These are phyloP conservation scores for Leishmania turanica DNA, from an alignment of 208 protist genomes.

Conservation along the genomic window DNA sequence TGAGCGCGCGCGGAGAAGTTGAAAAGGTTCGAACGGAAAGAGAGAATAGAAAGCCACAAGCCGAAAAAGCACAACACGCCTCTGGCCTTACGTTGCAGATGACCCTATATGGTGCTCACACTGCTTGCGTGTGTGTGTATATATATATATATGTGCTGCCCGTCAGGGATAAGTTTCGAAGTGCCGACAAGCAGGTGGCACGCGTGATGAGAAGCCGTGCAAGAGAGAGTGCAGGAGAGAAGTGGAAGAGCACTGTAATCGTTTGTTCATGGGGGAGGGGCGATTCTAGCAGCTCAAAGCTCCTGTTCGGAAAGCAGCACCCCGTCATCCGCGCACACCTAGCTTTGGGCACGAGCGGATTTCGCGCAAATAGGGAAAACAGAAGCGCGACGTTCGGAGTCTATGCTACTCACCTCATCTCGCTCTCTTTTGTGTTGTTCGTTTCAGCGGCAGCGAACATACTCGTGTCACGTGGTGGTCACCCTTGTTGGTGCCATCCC, in stretches of 20 bases:
- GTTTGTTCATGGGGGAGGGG: neutral
- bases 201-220: neutral
- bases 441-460: neutral
- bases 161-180: neutral
- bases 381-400: neutral
- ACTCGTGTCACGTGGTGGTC: neutral
- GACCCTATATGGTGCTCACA: neutral
- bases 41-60: neutral
- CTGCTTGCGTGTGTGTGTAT: neutral
- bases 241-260: neutral
- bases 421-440: too few species aligned
- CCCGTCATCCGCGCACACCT: neutral
- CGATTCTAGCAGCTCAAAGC: neutral
- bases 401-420: neutral
- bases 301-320: neutral
- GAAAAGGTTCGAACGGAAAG: neutral
- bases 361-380: neutral
- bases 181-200: neutral
- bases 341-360: neutral
- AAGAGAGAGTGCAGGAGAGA: neutral
- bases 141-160: neutral
- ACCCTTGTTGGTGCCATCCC: neutral
- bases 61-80: neutral
- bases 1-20: slow-evolving; percentile 1
- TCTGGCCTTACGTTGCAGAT: slow-evolving; percentile 2